Evolutionary conservation across 2,329 filamentous ascomycete species (phyloP), one percentile per base, ranked within the genome.

Genomic region (Penicillium sp.): DNA sequence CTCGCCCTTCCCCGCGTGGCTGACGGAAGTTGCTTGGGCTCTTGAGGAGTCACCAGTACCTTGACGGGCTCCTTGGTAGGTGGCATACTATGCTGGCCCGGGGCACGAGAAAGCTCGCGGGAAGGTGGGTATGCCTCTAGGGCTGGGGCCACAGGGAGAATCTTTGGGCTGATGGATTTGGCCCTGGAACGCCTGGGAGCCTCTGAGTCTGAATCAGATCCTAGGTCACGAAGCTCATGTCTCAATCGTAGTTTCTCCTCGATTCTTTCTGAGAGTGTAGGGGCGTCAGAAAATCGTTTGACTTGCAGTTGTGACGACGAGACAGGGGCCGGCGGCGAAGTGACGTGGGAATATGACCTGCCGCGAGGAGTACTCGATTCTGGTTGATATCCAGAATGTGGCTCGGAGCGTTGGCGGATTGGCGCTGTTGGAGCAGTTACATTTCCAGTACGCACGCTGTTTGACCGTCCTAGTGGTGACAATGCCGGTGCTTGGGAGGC

Each of bases 191-290:
- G 54, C 24, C 1, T 19, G 50, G 46, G 57, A 29, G 53, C 39
- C 24, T 65, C 62, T 11, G 60, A 53, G 27, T 64, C 62, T 5
- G 56, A 63, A 9, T 57, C 26, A 27, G 54, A 52, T 8, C 55
- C 61, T 29, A 59, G 50, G 9, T 68, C 68, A 35, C 66, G 65
- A 26, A 57, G 61, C 44, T 71, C 67, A 33, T 70, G 70, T 46
- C 71, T 67, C 31, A 61, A 61, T 26, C 66, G 63, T 16, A 74
- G 62, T 45, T 74, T 74, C 58, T 73, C 70, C 45, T 74, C 71
- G n/a, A 72, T 53, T 33, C 70, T 64, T 50, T 73, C 70, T 6
- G 71, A 71, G 45, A 74, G 58, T 16, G 61, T 66, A 14, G 54
- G 64, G 26, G 54, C 63, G 16, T 51, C 58, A 26, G 49, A 56